Evolutionary conservation across 2,329 filamentous ascomycete species (phyloP), one percentile per base, ranked within the genome.

Genomic region (Colletotrichum agaves): DNA sequence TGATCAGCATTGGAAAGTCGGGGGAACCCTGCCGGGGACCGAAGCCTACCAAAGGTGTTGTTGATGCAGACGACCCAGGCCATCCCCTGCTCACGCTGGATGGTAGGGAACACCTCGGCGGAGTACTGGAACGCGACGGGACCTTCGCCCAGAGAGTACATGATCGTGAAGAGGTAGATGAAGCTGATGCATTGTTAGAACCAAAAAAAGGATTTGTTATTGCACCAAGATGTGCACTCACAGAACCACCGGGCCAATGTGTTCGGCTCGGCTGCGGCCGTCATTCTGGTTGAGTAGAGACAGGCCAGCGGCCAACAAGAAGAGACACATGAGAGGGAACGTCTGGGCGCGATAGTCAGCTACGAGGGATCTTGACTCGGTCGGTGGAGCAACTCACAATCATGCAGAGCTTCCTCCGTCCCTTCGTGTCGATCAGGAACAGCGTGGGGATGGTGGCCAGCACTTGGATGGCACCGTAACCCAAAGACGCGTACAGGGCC

Each of bases 81-180:
- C 88, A 91, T 90, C 31, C 88, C 88, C 5, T 88, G 82, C 75
- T 90, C 88, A 71, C 88, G 80, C 75, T 90, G 87, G 1, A 85
- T 87, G 0, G 90, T 82, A 0, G 88, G 88, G 75, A 88, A 90
- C 11, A 89, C 87, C 73, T 90, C 88, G 4, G 88, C 87, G 0
- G 81, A 84, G 78, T 90, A 90, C 13, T 84, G 84, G 74, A 88
- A 90, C 0, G 87, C 87, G 0, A 90, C 87, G 0, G 87, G 83
- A 0, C 88, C 88, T 33, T 59, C 56, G 6, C 56, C 56, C 3
- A 80, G 79, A 63, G 80, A 78, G 60, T 82, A 80, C 63, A 80
- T 82, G 11, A 82, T 62, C 52, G 82, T 75, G 67, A 82, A 80
- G 76, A 82, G 81, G n/a, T 80, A 75, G 0, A 79, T 80, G 81